Evolutionary conservation across 2,329 filamentous ascomycete species (phyloP).

Genomic region (Alternaria hordeiaustralica): DNA sequence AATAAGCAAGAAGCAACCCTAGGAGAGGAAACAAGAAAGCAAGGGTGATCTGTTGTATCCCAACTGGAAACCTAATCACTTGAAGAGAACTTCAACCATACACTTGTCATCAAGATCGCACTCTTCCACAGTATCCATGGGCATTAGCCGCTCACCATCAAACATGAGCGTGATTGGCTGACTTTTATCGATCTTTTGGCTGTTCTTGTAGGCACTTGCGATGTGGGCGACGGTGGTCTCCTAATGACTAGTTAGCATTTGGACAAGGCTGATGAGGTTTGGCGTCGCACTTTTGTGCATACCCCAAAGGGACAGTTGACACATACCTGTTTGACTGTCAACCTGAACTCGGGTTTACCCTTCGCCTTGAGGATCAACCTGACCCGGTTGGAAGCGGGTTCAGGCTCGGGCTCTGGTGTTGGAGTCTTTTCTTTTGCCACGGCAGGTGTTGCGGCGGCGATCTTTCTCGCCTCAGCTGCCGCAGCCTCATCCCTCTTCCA

Average conservation of each 20-base stretch:
- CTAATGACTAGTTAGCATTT: conserved; percentile 23
- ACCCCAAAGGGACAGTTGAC: background rate
- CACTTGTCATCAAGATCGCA: conserved; percentile 48
- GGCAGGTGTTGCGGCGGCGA: conserved; percentile 47
- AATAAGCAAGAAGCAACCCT: background rate
- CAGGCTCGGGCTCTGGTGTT: conserved; percentile 22
- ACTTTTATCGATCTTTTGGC: conserved; percentile 26
- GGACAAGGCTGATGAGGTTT: background rate
- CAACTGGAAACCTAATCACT: conserved; percentile 21
- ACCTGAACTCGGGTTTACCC: conserved; percentile 57
- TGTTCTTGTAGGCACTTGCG: conserved; percentile 35
- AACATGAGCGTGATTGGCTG: conserved; percentile 46
- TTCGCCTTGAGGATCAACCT: conserved; percentile 61
- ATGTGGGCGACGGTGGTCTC: conserved; percentile 42
- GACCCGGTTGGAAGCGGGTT: conserved; percentile 38
- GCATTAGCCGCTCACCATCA: conserved; percentile 46
- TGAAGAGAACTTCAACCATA: conserved; percentile 45
- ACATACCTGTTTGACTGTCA: conserved; percentile 57
- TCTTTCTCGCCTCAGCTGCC: conserved; percentile 36
- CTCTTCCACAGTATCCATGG: conserved; percentile 40
- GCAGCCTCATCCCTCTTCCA: conserved; percentile 52
- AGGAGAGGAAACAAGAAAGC: background rate
- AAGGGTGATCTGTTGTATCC: background rate
- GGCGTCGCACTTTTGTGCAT: background rate
- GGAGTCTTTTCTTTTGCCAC: conserved; percentile 22